Evolutionary conservation across 106 monocot species (phyloP).

Genomic region (Dioscorea dumetorum): DNA sequence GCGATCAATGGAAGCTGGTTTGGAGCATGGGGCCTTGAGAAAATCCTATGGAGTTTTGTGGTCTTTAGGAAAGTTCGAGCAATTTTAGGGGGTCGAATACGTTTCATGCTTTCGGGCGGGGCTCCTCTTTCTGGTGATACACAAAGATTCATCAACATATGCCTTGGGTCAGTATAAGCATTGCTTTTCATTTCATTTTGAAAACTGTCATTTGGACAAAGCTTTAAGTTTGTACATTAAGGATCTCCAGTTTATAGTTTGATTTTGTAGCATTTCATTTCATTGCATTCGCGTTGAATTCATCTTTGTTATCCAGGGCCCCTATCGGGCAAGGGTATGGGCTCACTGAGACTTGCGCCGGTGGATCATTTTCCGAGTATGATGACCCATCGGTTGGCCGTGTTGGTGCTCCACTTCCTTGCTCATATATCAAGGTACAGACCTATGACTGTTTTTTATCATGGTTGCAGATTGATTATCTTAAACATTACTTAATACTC

Average conservation of each 20-base stretch:
- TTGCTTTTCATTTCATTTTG: not conserved
- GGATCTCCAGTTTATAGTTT: no score
- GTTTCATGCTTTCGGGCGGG: constrained; percentile 92
- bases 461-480: no score
- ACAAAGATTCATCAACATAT: constrained; percentile 98
- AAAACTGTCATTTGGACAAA: no score
- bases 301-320: constrained; percentile 49
- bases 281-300: not conserved
- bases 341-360: constrained; percentile 97
- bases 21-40: constrained; percentile 97
- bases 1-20: constrained; percentile 99
- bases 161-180: constrained; percentile 62
- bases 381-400: constrained; percentile 97
- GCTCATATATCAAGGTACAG: constrained; percentile 84
- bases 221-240: no score
- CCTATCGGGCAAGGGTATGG: constrained; percentile 99
- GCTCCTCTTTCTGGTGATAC: constrained; percentile 97
- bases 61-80: constrained; percentile 93
- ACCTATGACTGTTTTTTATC: not conserved
- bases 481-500: no score
- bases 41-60: constrained; percentile 78
- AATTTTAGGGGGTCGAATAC: constrained; percentile 75
- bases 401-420: constrained; percentile 97
- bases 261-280: no score
- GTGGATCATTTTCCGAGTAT: constrained; percentile 91